Percentiles rank a stretch among this genome's conserved stretches.
Conservation (phyloP, 1,284 basidiomycete genomes). For the Sporisorium scitamineum region DNA sequence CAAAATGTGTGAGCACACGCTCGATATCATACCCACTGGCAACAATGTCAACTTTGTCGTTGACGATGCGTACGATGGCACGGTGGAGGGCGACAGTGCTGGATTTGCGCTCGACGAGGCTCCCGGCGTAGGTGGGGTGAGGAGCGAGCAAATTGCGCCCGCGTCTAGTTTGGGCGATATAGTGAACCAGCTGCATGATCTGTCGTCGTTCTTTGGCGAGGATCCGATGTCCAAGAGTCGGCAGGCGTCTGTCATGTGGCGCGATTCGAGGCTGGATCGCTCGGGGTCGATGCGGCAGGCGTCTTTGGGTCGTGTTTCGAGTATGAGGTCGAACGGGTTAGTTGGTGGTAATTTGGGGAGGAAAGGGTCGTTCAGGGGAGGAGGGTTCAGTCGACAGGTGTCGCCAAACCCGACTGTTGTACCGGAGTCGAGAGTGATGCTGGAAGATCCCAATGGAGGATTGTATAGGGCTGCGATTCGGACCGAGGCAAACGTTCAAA, state of each 20-base stretch:
- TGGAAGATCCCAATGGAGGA: background rate
- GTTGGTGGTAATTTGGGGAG: constrained; percentile 9
- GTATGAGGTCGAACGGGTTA: constrained; percentile 22
- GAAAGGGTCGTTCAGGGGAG: constrained; percentile 21
- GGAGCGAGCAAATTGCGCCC: constrained; percentile 18
- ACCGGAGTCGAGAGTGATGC: constrained; percentile 16
- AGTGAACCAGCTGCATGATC: constrained; percentile 65
- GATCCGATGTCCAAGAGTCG: constrained; percentile 52
- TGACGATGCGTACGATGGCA: constrained; percentile 51
- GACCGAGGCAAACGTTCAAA: background rate
- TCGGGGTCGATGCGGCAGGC: constrained; percentile 36
- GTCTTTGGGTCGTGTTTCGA: constrained; percentile 20
- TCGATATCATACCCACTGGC: constrained; percentile 53
- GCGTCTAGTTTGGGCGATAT: constrained; percentile 55
- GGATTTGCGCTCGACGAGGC: constrained; percentile 42
- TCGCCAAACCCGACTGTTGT: constrained; percentile 46
- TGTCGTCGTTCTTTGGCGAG: constrained; percentile 65
- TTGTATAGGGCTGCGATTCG: background rate
- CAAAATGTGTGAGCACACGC: constrained; percentile 60
- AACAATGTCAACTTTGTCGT: constrained; percentile 63
- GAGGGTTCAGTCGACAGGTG: constrained; percentile 21
- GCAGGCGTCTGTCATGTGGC: constrained; percentile 46
- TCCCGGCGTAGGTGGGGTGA: constrained; percentile 23
- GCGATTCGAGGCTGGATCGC: constrained; percentile 42
- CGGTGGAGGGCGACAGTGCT: constrained; percentile 26